Evolutionary conservation across 495 filamentous ascomycete species (phyloP).

Genomic region (Apiosordaria backusii): DNA sequence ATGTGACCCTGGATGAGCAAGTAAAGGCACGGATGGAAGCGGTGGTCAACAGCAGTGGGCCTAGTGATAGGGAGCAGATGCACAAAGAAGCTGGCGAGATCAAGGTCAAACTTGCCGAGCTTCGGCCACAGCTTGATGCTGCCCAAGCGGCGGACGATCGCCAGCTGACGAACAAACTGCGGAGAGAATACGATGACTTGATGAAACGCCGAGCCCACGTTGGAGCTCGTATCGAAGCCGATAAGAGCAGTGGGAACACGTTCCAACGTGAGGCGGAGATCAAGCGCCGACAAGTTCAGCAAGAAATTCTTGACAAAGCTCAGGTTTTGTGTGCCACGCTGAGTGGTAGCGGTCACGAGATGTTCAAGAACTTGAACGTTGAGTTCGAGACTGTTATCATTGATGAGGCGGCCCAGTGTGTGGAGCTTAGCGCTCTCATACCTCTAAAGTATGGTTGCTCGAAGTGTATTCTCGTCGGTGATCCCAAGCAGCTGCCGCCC

Average conservation of each 20-base stretch:
- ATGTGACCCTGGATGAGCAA: constrained; percentile 91
- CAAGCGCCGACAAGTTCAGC: constrained; percentile 76
- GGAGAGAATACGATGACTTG: constrained; percentile 72
- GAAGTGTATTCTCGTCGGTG: constrained; percentile 95
- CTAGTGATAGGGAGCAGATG: constrained; percentile 67
- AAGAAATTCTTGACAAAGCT: constrained; percentile 82
- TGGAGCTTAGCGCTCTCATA: constrained; percentile 94
- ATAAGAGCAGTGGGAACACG: constrained; percentile 77
- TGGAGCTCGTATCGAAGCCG: constrained; percentile 75
- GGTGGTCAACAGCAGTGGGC: constrained; percentile 44
- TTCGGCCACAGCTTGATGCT: constrained; percentile 66
- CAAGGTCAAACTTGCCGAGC: constrained; percentile 63
- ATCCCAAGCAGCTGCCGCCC: constrained; percentile 94
- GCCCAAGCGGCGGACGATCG: constrained; percentile 61
- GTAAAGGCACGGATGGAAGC: constrained; percentile 68
- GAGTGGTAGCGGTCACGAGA: constrained; percentile 93
- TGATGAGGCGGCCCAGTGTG: constrained; percentile 96
- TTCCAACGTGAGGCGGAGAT: constrained; percentile 78
- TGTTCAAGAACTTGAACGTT: constrained; percentile 90
- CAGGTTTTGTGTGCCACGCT: constrained; percentile 94
- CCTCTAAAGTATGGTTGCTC: constrained; percentile 95
- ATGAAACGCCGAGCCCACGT: constrained; percentile 70
- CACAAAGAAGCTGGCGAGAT: constrained; percentile 77
- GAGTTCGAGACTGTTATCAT: constrained; percentile 99
- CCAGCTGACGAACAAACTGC: constrained; percentile 54